Percentiles rank a stretch among this genome's conserved stretches.
These are phyloP conservation scores for Gardenia jasminoides DNA, from an alignment of 257 asterid genomes.

Conservation along the genomic window DNA sequence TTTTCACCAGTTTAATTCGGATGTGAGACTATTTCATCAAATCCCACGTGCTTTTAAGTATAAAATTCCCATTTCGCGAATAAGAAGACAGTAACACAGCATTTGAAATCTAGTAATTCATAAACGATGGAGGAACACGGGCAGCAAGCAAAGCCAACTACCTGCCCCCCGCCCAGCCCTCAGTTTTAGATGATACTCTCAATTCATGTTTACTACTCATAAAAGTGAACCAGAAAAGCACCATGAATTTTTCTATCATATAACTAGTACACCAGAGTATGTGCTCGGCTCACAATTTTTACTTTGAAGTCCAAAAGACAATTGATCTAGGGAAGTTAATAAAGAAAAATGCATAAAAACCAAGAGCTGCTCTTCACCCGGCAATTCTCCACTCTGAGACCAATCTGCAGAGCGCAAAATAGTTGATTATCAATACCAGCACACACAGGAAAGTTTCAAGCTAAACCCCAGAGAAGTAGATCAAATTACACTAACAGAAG, in stretches of 20 bases:
- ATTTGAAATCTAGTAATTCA: not conserved
- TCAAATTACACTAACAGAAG: not conserved
- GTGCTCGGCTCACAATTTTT: not conserved
- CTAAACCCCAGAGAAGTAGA: not conserved
- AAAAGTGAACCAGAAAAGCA: not conserved
- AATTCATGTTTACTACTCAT: not conserved
- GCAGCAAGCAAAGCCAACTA: not conserved
- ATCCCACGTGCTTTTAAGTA: not conserved
- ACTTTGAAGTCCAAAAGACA: not conserved
- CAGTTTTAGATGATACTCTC: not conserved
- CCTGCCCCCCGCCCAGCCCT: not conserved
- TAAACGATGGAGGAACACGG: not conserved
- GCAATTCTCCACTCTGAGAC: not conserved
- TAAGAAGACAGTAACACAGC: too few relatives aligned
- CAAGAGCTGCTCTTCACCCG: not conserved
- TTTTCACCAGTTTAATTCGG: not conserved
- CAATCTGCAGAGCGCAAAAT: constrained; percentile 14
- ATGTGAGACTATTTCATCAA: not conserved
- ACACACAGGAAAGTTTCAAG: too few relatives aligned
- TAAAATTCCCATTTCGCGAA: not conserved
- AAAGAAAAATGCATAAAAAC: not conserved
- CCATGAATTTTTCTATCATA: not conserved
- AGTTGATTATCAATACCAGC: not conserved
- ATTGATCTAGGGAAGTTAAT: not conserved
- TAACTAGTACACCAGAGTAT: not conserved